These are phyloP conservation scores for Colletotrichum higginsianum DNA, from an alignment of 2,329 filamentous ascomycete genomes.

Conservation along the genomic window DNA sequence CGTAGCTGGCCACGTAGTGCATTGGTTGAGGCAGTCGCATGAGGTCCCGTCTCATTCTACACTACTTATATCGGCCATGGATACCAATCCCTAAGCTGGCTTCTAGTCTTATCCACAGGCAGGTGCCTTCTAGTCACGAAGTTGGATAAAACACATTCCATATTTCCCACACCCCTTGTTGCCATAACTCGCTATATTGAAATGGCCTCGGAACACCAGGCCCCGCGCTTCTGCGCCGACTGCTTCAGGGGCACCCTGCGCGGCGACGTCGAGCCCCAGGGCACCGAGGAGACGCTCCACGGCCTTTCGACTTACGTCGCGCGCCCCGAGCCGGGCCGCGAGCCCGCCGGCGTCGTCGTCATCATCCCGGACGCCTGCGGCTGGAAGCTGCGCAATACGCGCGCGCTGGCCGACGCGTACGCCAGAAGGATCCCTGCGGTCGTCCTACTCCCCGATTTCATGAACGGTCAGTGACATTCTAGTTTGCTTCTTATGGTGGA, in stretches of 20 bases:
- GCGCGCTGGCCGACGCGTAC: constrained; percentile 67
- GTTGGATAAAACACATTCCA: not conserved
- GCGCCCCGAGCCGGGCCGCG: constrained; percentile 41
- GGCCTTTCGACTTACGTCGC: constrained; percentile 48
- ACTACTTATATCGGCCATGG: no score
- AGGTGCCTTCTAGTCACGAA: no score
- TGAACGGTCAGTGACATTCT: constrained; percentile 53
- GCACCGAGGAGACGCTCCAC: constrained; percentile 45
- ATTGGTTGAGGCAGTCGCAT: not conserved
- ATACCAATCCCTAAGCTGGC: no score
- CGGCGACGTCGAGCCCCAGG: constrained; percentile 41
- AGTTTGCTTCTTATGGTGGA: not conserved
- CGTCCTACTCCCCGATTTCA: constrained; percentile 72
- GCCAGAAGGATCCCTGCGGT: constrained; percentile 64
- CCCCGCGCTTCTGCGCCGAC: constrained; percentile 43
- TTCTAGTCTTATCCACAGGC: no score
- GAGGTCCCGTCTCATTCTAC: not conserved
- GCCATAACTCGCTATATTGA: not conserved
- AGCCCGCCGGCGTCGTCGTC: constrained; percentile 64
- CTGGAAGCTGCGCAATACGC: constrained; percentile 67
- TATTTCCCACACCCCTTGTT: not conserved
- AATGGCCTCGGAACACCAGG: constrained; percentile 24
- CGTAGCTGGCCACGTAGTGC: not conserved
- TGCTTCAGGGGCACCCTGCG: constrained; percentile 45
- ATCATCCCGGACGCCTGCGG: constrained; percentile 71